Percentiles rank a stretch among this genome's conserved stretches.
phyloP scores from a whole-genome alignment of 176 grass and related monocot genomes.

The Stipa capillata region DNA sequence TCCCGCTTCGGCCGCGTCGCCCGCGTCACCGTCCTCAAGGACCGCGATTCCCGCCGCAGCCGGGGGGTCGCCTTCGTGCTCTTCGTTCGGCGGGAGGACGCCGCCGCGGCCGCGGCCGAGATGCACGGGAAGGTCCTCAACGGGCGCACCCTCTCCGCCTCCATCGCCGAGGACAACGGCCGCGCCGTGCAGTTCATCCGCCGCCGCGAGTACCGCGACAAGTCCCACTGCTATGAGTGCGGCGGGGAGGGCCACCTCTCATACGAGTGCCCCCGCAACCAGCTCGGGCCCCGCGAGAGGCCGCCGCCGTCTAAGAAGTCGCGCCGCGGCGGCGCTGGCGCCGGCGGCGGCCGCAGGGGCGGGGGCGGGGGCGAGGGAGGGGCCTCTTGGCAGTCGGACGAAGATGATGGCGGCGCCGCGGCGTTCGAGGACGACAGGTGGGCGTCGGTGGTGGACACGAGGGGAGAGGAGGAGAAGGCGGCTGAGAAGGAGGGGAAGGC shows the following conservation, averaged over 20 bases:
- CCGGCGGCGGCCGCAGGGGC: not conserved
- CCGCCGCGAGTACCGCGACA: constrained; percentile 81
- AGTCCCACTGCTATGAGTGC: constrained; percentile 87
- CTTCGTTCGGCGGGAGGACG: constrained; percentile 69
- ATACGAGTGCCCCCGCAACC: constrained; percentile 92
- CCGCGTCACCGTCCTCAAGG: constrained; percentile 83
- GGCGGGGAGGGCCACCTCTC: constrained; percentile 79
- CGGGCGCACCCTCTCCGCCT: constrained; percentile 57
- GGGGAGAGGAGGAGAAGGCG: constrained; percentile 43
- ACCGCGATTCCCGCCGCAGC: constrained; percentile 59
- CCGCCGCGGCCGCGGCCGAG: constrained; percentile 20
- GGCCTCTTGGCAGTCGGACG: constrained; percentile 19
- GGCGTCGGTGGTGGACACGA: constrained; percentile 50
- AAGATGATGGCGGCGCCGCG: not conserved
- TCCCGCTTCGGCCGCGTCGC: constrained; percentile 91
- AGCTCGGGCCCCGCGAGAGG: constrained; percentile 77
- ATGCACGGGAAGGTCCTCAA: constrained; percentile 55
- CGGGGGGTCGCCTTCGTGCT: constrained; percentile 86
- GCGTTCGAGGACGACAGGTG: constrained; percentile 51
- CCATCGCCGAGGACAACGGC: constrained; percentile 86
- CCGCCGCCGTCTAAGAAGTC: constrained; percentile 43
- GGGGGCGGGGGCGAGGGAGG: not conserved
- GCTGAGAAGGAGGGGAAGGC: constrained; percentile 20
- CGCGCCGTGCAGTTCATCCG: constrained; percentile 83
- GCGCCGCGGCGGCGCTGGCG: not conserved